Percentiles rank a stretch among this genome's conserved stretches.
phyloP scores from a whole-genome alignment of 1,284 basidiomycete genomes.

The Ganoderma sp. region DNA sequence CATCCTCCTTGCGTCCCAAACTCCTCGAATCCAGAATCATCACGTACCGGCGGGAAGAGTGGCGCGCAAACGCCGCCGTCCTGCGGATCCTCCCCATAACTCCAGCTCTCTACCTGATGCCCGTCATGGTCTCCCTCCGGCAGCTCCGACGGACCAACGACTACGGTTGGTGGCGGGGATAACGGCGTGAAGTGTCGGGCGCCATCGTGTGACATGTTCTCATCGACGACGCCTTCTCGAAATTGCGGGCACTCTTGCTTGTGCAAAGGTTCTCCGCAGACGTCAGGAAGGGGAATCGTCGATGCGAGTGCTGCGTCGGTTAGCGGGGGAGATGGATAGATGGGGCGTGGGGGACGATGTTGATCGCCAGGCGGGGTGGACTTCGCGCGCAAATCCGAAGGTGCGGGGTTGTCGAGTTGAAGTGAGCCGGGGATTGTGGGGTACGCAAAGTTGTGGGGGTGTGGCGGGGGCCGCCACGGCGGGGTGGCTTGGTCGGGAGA shows the following conservation, averaged over 20 bases:
- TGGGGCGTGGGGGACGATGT: constrained; percentile 17
- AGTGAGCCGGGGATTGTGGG: constrained; percentile 7
- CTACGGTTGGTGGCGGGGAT: constrained; percentile 35
- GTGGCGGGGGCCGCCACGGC: constrained; percentile 28
- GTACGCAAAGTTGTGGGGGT: constrained; percentile 23
- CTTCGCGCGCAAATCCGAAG: constrained; percentile 23
- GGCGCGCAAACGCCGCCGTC: constrained; percentile 19
- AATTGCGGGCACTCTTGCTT: constrained; percentile 13
- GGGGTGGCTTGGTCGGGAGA: constrained; percentile 15
- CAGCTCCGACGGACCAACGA: constrained; percentile 29
- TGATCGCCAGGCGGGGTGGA: constrained; percentile 29
- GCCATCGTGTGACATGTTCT: constrained; percentile 34
- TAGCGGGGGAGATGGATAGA: constrained; percentile 37
- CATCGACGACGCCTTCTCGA: constrained; percentile 20
- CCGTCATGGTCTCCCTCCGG: constrained; percentile 17
- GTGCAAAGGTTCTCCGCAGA: constrained; percentile 16
- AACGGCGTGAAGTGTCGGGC: constrained; percentile 28
- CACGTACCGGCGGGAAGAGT: constrained; percentile 31
- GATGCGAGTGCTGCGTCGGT: constrained; percentile 34
- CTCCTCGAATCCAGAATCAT: constrained; percentile 36
- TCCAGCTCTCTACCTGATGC: constrained; percentile 28
- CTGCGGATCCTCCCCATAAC: constrained; percentile 24
- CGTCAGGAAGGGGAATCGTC: constrained; percentile 34
- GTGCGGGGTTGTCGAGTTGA: constrained; percentile 6
- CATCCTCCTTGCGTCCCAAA: constrained; percentile 23